Percentiles rank a stretch among this genome's conserved stretches.
Conservation (phyloP, 2,329 filamentous ascomycete species). For the Leptosphaerulina australis region DNA sequence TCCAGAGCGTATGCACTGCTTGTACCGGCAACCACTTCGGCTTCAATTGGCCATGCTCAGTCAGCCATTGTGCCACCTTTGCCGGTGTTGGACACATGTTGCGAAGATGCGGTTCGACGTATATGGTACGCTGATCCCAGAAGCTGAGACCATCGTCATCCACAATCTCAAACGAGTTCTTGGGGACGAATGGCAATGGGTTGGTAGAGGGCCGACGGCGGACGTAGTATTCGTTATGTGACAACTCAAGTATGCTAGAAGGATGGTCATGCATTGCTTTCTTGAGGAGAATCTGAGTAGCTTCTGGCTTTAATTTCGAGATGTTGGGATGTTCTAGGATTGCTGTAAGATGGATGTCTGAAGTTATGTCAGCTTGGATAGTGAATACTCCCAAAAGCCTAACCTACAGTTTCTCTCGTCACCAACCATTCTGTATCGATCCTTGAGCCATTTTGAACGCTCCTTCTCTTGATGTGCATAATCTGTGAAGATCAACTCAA, state of each 20-base stretch:
- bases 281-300: constrained; percentile 37
- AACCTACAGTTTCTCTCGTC: constrained; percentile 34
- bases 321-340: constrained; percentile 41
- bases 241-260: constrained; percentile 31
- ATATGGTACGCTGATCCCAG: constrained; percentile 47
- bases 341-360: constrained; percentile 42
- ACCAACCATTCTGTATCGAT: constrained; percentile 33
- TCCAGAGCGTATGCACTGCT: constrained; percentile 39
- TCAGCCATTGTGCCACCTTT: constrained; percentile 40
- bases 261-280: constrained; percentile 32
- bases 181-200: constrained; percentile 37
- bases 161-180: constrained; percentile 31
- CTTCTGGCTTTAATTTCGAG: constrained; percentile 39
- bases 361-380: background rate
- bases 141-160: constrained; percentile 41
- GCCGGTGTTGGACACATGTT: constrained; percentile 41
- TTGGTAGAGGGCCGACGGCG: constrained; percentile 41
- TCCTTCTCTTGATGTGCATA: constrained; percentile 43
- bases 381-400: too few relatives aligned
- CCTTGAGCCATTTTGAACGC: constrained; percentile 34
- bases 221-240: constrained; percentile 37
- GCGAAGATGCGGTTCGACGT: constrained; percentile 45
- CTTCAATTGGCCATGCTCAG: constrained; percentile 35
- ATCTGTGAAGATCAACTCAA: constrained; percentile 46
- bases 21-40: constrained; percentile 46